Evolutionary conservation across 1,284 basidiomycete genomes (phyloP).

Genomic region (Irpex sp.): DNA sequence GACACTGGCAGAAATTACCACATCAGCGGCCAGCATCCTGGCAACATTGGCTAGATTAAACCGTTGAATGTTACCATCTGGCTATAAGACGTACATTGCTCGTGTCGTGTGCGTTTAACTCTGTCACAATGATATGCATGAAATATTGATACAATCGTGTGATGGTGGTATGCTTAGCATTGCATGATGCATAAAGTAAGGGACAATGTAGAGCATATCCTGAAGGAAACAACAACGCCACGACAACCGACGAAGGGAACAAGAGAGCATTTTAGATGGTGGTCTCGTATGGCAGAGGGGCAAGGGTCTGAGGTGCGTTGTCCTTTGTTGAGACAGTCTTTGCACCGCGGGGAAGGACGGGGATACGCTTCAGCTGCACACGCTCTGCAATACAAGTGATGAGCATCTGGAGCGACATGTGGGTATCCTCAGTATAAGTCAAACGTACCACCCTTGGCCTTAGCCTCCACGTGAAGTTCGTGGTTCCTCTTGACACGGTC

Average conservation of each 20-base stretch:
- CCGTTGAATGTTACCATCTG: too few species aligned
- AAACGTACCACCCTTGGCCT: constrained; percentile 83
- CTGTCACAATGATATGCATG: neutral
- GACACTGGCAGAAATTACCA: too few species aligned
- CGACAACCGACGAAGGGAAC: constrained; percentile 7
- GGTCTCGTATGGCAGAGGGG: constrained; percentile 87
- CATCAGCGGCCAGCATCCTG: too few species aligned
- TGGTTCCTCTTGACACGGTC: constrained; percentile 95
- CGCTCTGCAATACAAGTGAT: constrained; percentile 51
- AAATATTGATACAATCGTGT: constrained; percentile 18
- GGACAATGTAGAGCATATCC: constrained; percentile 28
- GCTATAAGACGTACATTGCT: neutral
- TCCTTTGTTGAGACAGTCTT: constrained; percentile 71
- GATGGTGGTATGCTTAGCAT: constrained; percentile 29
- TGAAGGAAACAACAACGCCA: constrained; percentile 17
- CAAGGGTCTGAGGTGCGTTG: constrained; percentile 93
- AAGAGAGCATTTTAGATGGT: constrained; percentile 55
- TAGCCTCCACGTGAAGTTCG: constrained; percentile 79
- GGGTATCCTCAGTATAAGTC: neutral
- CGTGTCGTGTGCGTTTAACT: neutral
- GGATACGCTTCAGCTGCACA: constrained; percentile 84
- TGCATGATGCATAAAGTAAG: constrained; percentile 27
- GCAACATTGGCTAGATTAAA: too few species aligned
- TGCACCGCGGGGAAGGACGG: constrained; percentile 80
- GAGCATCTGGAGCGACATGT: neutral